Conservation (phyloP, 352 stramenopile genomes). For the Globisporangium radiosum region DNA sequence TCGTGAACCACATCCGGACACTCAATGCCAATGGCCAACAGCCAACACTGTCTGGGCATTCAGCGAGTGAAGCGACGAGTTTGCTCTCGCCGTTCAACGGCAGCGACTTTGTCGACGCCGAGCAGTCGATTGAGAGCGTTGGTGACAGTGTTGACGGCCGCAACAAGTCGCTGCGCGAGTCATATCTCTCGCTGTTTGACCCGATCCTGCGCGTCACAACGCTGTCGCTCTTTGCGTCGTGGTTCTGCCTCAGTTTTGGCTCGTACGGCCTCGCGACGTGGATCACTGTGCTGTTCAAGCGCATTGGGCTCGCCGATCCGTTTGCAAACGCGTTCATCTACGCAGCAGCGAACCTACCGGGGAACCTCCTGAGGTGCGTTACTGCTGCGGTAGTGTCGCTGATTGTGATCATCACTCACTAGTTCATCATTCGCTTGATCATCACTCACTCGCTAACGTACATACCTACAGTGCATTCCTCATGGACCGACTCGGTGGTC, state of each 20-base stretch:
- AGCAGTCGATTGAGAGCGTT: conserved; percentile 1
- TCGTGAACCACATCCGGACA: conserved; percentile 51
- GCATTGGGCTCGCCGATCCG: conserved; percentile 80
- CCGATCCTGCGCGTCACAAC: conserved; percentile 55
- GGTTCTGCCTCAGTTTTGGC: conserved; percentile 74
- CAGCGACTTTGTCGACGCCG: background rate
- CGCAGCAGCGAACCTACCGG: conserved; percentile 85
- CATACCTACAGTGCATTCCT: conserved; percentile 31
- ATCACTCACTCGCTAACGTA: background rate
- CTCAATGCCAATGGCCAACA: conserved; percentile 19
- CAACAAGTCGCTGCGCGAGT: conserved; percentile 16
- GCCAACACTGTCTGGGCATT: background rate
- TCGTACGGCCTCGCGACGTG: conserved; percentile 91
- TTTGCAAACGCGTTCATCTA: conserved; percentile 93
- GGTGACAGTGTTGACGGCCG: conserved; percentile 1
- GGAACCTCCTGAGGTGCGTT: conserved; percentile 77
- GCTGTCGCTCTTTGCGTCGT: conserved; percentile 52
- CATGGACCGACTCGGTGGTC: conserved; percentile 63
- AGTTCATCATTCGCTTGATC: background rate
- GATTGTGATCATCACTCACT: too few relatives aligned
- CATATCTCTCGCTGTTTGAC: conserved; percentile 43
- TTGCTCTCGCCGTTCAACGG: conserved; percentile 25
- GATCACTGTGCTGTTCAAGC: conserved; percentile 92
- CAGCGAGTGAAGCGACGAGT: conserved; percentile 14
- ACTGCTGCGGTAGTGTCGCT: background rate